Evolutionary conservation across 2,329 filamentous ascomycete species (phyloP).

Genomic region (Verticillium zaregamsianum): DNA sequence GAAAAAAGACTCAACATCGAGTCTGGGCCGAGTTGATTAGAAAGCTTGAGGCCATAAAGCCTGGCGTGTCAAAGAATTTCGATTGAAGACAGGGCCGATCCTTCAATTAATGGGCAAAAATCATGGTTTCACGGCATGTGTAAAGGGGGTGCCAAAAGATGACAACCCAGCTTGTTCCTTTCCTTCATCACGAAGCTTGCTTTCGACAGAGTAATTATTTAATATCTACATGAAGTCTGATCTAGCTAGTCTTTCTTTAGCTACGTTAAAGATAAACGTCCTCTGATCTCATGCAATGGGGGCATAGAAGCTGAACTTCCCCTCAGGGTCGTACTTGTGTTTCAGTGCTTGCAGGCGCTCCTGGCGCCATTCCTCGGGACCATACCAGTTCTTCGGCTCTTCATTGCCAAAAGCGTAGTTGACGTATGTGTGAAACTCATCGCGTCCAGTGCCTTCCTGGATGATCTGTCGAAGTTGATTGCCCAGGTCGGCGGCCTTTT

Average conservation of each 20-base stretch:
- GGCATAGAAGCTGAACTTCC: conserved; percentile 39
- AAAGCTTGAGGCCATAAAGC: conserved; percentile 36
- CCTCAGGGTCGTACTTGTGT: conserved; percentile 41
- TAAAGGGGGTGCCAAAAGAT: too few relatives aligned
- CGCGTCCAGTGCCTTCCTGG: conserved; percentile 24
- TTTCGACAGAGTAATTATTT: too few relatives aligned
- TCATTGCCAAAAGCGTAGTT: conserved; percentile 51
- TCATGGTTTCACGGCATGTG: too few relatives aligned
- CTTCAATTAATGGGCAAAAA: too few relatives aligned
- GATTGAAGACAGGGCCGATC: not conserved
- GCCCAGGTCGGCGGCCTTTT: conserved; percentile 27
- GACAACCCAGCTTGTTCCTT: too few relatives aligned
- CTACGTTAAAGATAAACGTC: too few relatives aligned
- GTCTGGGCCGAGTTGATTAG: conserved; percentile 37
- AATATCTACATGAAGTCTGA: too few relatives aligned
- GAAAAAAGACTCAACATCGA: conserved; percentile 27
- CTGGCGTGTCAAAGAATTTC: conserved; percentile 21
- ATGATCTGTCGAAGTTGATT: conserved; percentile 33
- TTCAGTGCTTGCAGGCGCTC: conserved; percentile 40
- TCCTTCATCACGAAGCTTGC: too few relatives aligned
- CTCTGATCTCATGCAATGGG: conserved; percentile 22
- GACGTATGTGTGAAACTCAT: conserved; percentile 35
- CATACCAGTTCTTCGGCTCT: conserved; percentile 36
- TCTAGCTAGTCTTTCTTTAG: too few relatives aligned
- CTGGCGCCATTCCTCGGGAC: conserved; percentile 43